phyloP scores from a whole-genome alignment of 495 filamentous ascomycete genomes.

The Penicillium waksmanii region DNA sequence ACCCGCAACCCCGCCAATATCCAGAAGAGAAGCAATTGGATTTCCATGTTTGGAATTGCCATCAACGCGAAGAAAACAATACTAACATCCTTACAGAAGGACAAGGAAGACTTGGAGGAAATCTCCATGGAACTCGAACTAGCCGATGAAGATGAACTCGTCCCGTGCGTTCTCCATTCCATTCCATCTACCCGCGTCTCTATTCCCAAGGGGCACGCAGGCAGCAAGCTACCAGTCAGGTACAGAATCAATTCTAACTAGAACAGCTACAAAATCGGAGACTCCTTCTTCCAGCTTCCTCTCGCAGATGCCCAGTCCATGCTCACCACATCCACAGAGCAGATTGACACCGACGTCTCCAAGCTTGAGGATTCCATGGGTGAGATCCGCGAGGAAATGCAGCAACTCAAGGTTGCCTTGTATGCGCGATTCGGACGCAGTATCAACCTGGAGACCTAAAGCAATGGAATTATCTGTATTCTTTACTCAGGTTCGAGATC shows the following conservation, averaged over 20 bases:
- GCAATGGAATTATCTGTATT: too few relatives aligned
- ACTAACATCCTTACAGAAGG: slow-evolving; percentile 65
- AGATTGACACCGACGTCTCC: slow-evolving; percentile 74
- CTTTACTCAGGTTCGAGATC: not conserved
- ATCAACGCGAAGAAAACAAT: not conserved
- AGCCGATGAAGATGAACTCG: slow-evolving; percentile 89
- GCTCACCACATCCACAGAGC: slow-evolving; percentile 69
- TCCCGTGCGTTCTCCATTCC: slow-evolving; percentile 65
- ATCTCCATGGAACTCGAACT: slow-evolving; percentile 89
- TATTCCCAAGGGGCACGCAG: not conserved
- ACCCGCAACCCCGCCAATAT: slow-evolving; percentile 9
- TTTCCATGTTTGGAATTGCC: not conserved
- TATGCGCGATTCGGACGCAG: slow-evolving; percentile 94
- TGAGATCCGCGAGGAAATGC: slow-evolving; percentile 80
- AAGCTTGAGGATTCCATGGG: slow-evolving; percentile 75
- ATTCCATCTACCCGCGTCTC: not conserved
- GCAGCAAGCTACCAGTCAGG: not conserved
- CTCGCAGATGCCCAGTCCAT: slow-evolving; percentile 83
- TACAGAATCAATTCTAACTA: not conserved
- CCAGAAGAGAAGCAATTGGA: not conserved
- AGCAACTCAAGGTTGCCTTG: slow-evolving; percentile 81
- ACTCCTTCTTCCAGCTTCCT: slow-evolving; percentile 88
- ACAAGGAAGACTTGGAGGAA: slow-evolving; percentile 97
- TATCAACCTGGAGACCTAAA: slow-evolving; percentile 92
- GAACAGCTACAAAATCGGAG: slow-evolving; percentile 90